These are phyloP conservation scores for Hyphopichia wangnamkhiaoensis DNA, from an alignment of 1,139 yeast species.

Conservation along the genomic window DNA sequence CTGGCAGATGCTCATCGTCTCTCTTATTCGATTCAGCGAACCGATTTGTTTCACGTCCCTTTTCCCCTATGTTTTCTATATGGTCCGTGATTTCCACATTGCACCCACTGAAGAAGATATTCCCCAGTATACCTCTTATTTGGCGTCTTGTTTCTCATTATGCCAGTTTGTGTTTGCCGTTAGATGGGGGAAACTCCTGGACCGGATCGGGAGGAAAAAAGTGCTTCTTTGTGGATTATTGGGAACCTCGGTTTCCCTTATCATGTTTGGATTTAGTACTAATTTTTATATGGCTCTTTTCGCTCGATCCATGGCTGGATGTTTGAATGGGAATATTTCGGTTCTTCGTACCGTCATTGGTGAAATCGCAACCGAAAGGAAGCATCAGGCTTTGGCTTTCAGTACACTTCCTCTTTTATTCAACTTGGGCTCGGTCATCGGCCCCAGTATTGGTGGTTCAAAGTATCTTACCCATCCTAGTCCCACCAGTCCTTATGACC, in stretches of 20 bases:
- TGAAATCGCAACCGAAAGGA: constrained; percentile 36
- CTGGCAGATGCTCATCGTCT: constrained; percentile 34
- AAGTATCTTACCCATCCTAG: constrained; percentile 34
- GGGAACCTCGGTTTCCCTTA: constrained; percentile 31
- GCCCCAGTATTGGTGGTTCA: constrained; percentile 61
- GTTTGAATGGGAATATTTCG: constrained; percentile 38
- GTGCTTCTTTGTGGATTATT: constrained; percentile 31
- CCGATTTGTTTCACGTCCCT: constrained; percentile 43
- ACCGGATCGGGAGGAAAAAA: constrained; percentile 34
- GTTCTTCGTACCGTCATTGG: constrained; percentile 41
- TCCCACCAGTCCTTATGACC: constrained; percentile 8
- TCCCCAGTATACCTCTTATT: constrained; percentile 37
- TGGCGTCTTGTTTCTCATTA: constrained; percentile 40
- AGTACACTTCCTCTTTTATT: constrained; percentile 36
- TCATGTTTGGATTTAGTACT: constrained; percentile 35
- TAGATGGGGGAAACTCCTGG: constrained; percentile 37
- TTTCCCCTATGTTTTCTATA: constrained; percentile 40
- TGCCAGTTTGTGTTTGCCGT: constrained; percentile 39
- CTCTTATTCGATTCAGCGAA: constrained; percentile 36
- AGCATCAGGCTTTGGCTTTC: constrained; percentile 40
- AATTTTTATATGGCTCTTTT: constrained; percentile 34
- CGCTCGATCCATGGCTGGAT: constrained; percentile 35
- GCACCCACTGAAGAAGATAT: constrained; percentile 37
- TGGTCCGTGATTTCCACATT: constrained; percentile 39
- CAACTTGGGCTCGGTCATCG: constrained; percentile 42